Evolutionary conservation across 306 rosid species (phyloP), one percentile per base, ranked within the genome.

Genomic region (Alnus rubra): DNA sequence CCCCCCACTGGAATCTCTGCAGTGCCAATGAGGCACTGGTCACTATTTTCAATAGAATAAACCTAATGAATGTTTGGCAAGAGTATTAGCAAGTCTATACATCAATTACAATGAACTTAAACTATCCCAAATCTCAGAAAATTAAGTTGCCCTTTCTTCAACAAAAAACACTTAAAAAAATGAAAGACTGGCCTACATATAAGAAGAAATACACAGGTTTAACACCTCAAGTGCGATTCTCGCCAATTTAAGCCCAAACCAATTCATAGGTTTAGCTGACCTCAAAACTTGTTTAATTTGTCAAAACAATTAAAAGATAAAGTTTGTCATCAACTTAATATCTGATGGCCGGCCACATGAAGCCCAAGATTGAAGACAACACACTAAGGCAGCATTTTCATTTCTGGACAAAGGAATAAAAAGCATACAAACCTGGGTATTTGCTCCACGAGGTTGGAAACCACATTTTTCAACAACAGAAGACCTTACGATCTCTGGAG

Each of bases 1-100:
- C 98, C 99, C 42, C 97, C 98, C 23, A 93, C 97, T 31, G 98
- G 98, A 87, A 95, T 95, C 93, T 95, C 99, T 80, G 99, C 97
- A 56, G 98, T 95, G 79, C 99, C 99, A 2, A 95, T 93, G 82
- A 95, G 99, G 86, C 99, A 95, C 78, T 93, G 99, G 76, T 93
- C 96, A 87, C 93, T 89, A 63, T 89, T 93, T 79, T 86, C 90
- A 19, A 95, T 93, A 80, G 97, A 92, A 86, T 95, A 95, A 52
- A 95, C 94, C 99, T 95, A 90, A 80, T 76, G 39, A 28, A 80
- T 62, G 75, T 71, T 74, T 68, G 31, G 70, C 54, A 59, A 78
- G 68, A 84, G 80, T 74, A 83, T 87, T 86, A 82, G 75, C 55
- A 73, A 47, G 73, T 37, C 58, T 16, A 2, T 11, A 19, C 2